Evolutionary conservation across 345 rosid species (phyloP), one percentile per base, ranked within the genome.

Genomic region (Hirschfeldia incana): DNA sequence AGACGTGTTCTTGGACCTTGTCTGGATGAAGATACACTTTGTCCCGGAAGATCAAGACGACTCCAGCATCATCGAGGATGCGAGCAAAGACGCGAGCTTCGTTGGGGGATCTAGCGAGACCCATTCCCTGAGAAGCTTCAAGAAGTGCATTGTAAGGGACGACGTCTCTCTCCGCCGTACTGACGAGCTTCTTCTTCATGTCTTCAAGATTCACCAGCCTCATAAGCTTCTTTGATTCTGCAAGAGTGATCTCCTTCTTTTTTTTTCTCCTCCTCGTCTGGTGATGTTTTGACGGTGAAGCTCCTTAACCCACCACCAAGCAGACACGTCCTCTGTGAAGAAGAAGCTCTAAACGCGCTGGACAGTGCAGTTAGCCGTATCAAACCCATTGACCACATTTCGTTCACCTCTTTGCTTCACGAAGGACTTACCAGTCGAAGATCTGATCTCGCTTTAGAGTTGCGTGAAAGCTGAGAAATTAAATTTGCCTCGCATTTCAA

Each of bases 51-150:
- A 93, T 92, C 74, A 95, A 91, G 8, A 93, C 66, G 29, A 90
- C 91, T 6, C 97, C 98, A 5, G 99, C 94, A 3, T 95, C 96
- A 34, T 95, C 99, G 1, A 95, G 96, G 26, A 87, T 86, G 4
- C 88, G 93, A 39, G 93, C 94, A 11, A 95, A 93, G 37, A 86
- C 73, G n/a, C 30, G 81, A 55, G 99, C 98, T 79, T 93, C 99
- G 3, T 87, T 86, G 3, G n/a, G 67, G 72, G 94, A 83, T 84
- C 92, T 91, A 58, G 97, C 91, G 15, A 95, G 36, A 0, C 98
- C 98, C 83, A 87, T 83, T 61, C 74, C 78, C 58, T 79, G 86
- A 70, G 92, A 95, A 2, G 91, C 89, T 73, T 87, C 83, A 36
- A 95, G 15, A 10, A 95, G 85, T 69, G 90, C 82, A 26, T 69